phyloP scores from a whole-genome alignment of 2,329 filamentous ascomycete genomes.

The Tolypocladium tundrense region DNA sequence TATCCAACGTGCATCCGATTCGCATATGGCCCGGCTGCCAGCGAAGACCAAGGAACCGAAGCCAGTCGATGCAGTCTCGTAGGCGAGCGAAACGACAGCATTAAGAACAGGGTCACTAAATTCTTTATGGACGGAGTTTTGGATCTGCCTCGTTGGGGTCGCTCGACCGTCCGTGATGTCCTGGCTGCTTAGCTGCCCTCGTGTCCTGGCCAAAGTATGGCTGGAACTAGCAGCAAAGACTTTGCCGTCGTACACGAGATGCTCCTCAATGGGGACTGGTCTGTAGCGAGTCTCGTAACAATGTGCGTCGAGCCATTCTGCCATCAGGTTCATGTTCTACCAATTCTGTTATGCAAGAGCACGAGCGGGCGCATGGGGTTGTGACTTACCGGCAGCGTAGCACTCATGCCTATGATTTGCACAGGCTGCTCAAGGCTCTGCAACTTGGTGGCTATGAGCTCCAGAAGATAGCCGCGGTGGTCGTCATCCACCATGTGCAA shows the following conservation, averaged over 20 bases:
- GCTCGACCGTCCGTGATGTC: constrained; percentile 23
- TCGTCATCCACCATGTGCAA: constrained; percentile 77
- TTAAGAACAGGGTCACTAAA: constrained; percentile 57
- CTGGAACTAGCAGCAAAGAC: constrained; percentile 52
- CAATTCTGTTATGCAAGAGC: neutral
- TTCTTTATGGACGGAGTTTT: constrained; percentile 48
- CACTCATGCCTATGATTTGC: constrained; percentile 72
- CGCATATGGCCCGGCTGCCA: constrained; percentile 56
- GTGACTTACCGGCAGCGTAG: constrained; percentile 55
- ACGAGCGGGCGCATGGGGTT: neutral
- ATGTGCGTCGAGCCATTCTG: constrained; percentile 59
- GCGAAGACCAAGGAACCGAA: constrained; percentile 68
- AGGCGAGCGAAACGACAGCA: constrained; percentile 57
- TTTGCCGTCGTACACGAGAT: constrained; percentile 60
- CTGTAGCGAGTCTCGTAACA: constrained; percentile 64
- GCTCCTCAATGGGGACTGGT: constrained; percentile 66
- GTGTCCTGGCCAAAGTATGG: constrained; percentile 46
- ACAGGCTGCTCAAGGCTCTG: constrained; percentile 56
- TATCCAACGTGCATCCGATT: constrained; percentile 58
- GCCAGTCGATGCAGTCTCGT: constrained; percentile 57
- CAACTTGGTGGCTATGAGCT: constrained; percentile 64
- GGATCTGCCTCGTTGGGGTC: constrained; percentile 37
- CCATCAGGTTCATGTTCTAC: constrained; percentile 60
- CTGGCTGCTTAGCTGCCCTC: constrained; percentile 35
- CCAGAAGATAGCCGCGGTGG: constrained; percentile 63